A percentile compares a stretch with the other conserved stretches of the same genome.
Conservation (phyloP, 2,329 filamentous ascomycete genomes). For the Xylariaceae sp. region DNA sequence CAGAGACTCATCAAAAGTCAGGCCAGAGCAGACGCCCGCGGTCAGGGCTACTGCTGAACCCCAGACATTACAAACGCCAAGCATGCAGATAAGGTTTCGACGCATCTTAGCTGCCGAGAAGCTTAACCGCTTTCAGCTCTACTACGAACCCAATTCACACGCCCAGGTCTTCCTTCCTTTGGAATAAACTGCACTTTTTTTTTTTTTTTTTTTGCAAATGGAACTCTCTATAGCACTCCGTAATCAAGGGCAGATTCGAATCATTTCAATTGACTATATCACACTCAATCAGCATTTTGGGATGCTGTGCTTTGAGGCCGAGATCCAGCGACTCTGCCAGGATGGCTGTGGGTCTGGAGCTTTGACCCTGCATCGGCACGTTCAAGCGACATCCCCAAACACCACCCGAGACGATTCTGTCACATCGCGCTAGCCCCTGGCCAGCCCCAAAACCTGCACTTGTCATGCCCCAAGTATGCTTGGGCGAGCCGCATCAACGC, state of each 20-base stretch:
- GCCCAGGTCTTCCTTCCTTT: no score
- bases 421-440: slow-evolving; percentile 32
- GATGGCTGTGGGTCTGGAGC: slow-evolving; percentile 8
- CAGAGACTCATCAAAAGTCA: no score
- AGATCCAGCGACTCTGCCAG: neutral
- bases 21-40: neutral
- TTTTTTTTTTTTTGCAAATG: no score
- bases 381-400: slow-evolving; percentile 35
- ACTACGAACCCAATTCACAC: no score
- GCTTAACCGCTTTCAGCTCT: neutral
- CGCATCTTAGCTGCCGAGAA: slow-evolving; percentile 8
- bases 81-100: neutral
- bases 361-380: slow-evolving; percentile 13
- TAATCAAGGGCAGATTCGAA: no score
- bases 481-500: slow-evolving; percentile 10
- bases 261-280: no score
- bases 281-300: no score
- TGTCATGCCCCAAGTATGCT: slow-evolving; percentile 11
- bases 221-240: no score
- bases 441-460: slow-evolving; percentile 13
- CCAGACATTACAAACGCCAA: slow-evolving; percentile 5
- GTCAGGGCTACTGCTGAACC: neutral
- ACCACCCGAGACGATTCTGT: slow-evolving; percentile 47
- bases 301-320: no score
- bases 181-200: no score